Percentiles rank a stretch among this genome's conserved stretches.
These are phyloP conservation scores for Fraxinus quadrangulata DNA, from an alignment of 257 asterid species.

Conservation along the genomic window DNA sequence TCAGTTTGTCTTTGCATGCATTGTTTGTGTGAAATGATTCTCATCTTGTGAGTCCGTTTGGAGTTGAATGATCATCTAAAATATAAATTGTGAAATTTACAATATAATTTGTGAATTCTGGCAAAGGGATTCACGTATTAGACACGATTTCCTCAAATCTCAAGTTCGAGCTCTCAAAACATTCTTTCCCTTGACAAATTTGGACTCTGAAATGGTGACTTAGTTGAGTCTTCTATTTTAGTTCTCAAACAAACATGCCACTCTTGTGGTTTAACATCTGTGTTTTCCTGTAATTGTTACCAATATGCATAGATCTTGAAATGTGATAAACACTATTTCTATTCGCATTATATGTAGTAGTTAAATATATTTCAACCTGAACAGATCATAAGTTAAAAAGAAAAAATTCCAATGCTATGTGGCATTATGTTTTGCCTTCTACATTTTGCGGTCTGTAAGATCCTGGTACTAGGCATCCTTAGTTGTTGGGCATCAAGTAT, in stretches of 20 bases:
- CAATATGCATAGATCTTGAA: slow-evolving; percentile 4
- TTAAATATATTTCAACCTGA: neutral
- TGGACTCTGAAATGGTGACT: neutral
- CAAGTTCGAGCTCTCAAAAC: neutral
- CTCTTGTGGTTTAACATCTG: neutral
- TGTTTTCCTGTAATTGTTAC: slow-evolving; percentile 8
- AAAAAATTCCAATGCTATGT: too few species aligned
- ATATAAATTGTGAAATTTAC: neutral
- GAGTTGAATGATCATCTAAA: neutral
- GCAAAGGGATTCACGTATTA: neutral
- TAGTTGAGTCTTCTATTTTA: neutral
- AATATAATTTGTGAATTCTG: slow-evolving; percentile 3
- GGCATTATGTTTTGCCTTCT: too few species aligned
- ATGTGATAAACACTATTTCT: neutral
- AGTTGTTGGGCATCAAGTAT: neutral
- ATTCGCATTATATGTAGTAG: neutral
- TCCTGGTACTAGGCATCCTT: slow-evolving; percentile 1
- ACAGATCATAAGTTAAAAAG: neutral
- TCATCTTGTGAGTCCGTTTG: neutral
- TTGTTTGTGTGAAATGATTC: neutral
- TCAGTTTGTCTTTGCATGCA: neutral
- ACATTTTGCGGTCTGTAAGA: neutral
- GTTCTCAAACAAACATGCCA: neutral
- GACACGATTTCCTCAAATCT: neutral
- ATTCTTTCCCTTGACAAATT: slow-evolving; percentile 6